Evolutionary conservation across 306 rosid species (phyloP).

Genomic region (Vigna trinervia): DNA sequence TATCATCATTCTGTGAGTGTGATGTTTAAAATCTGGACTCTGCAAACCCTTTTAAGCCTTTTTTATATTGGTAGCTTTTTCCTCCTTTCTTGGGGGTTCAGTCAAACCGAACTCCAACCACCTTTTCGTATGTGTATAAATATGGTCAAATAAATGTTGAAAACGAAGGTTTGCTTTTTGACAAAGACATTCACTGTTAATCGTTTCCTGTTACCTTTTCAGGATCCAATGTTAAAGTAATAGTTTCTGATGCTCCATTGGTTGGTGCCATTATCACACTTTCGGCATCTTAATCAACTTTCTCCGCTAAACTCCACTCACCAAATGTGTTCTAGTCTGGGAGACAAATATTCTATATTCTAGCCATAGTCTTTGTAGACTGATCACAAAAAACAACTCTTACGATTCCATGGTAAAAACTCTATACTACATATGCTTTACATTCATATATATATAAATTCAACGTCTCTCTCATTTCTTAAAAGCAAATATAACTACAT

Average conservation of each 20-base stretch:
- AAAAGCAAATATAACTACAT: slow-evolving; percentile 10
- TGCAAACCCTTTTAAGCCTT: not conserved
- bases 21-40: slow-evolving; percentile 40
- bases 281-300: slow-evolving; percentile 16
- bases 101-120: slow-evolving; percentile 70
- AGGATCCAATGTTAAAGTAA: slow-evolving; percentile 50
- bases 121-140: slow-evolving; percentile 41
- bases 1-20: slow-evolving; percentile 4
- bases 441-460: too few species aligned
- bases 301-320: not conserved
- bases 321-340: not conserved
- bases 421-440: not conserved
- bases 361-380: not conserved
- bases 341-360: slow-evolving; percentile 30
- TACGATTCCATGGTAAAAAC: slow-evolving; percentile 8
- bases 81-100: slow-evolving; percentile 35
- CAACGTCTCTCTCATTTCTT: not conserved
- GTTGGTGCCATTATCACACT: slow-evolving; percentile 28
- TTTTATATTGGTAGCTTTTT: slow-evolving; percentile 28
- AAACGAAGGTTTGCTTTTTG: slow-evolving; percentile 51
- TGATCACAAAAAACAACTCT: not conserved
- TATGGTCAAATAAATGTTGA: slow-evolving; percentile 65
- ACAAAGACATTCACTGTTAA: slow-evolving; percentile 34
- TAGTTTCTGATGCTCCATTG: not conserved
- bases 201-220: slow-evolving; percentile 6